Conservation (phyloP, 1,139 yeast genomes). For the Yamadazyma aaseri region DNA sequence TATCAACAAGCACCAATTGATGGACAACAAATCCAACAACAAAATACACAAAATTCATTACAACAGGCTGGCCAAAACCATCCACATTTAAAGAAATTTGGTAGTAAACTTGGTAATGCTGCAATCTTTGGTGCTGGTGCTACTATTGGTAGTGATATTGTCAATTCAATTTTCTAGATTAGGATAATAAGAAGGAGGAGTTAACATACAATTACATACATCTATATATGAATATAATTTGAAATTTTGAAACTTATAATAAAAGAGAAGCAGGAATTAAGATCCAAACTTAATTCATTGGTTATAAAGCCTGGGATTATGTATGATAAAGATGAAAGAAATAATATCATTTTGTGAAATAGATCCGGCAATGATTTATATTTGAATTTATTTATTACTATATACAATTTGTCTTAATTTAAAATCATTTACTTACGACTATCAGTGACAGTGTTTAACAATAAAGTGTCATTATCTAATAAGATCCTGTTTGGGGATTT, state of each 20-base stretch:
- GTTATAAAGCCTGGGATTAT: conserved; percentile 79
- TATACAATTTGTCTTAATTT: conserved; percentile 12
- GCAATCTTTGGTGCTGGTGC: conserved; percentile 98
- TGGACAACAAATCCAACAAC: conserved; percentile 19
- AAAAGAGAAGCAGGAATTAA: conserved; percentile 72
- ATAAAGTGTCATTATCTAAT: conserved; percentile 87
- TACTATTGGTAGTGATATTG: conserved; percentile 83
- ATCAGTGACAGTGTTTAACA: conserved; percentile 84
- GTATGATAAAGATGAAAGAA: conserved; percentile 54
- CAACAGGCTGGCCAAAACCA: conserved; percentile 22
- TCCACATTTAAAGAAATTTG: conserved; percentile 60
- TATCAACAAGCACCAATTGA: conserved; percentile 37
- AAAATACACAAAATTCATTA: conserved; percentile 1
- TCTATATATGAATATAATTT: no score
- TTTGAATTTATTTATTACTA: conserved; percentile 3
- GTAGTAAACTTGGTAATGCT: conserved; percentile 85
- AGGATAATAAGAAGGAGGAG: no score
- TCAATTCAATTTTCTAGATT: conserved; percentile 80
- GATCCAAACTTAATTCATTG: conserved; percentile 53
- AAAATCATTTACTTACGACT: conserved; percentile 40
- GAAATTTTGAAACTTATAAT: no score
- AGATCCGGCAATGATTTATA: no score
- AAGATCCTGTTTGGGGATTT: conserved; percentile 87
- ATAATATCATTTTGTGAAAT: conserved; percentile 26
- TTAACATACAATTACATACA: no score